Percentiles rank a stretch among this genome's conserved stretches.
phyloP scores from a whole-genome alignment of 805 yeast genomes.

The Saccharomyces paradoxus region DNA sequence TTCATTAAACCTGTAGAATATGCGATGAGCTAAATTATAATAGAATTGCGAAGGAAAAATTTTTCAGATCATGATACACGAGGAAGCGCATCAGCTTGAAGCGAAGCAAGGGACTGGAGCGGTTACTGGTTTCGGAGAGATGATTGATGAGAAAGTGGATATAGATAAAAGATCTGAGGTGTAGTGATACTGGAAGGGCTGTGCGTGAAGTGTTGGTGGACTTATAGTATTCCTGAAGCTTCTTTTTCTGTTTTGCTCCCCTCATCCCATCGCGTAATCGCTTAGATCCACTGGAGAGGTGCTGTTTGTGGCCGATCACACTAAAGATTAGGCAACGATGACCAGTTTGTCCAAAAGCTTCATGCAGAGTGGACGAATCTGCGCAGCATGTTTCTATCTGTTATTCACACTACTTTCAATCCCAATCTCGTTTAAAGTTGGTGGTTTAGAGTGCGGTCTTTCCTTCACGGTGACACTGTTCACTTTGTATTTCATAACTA shows the following conservation, averaged over 20 bases:
- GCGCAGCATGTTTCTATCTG: slow-evolving; percentile 54
- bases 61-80: slow-evolving; percentile 11
- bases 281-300: background rate
- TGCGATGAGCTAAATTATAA: slow-evolving; percentile 10
- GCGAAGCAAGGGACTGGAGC: background rate
- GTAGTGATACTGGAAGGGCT: background rate
- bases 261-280: background rate
- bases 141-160: background rate
- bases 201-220: background rate
- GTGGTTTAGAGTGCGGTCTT: slow-evolving; percentile 84
- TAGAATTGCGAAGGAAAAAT: slow-evolving; percentile 3
- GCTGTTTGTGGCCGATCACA: background rate
- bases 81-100: background rate
- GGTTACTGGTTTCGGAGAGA: background rate
- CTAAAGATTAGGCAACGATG: background rate
- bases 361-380: slow-evolving; percentile 21
- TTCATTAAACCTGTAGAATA: background rate
- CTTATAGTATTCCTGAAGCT: background rate
- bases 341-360: slow-evolving; percentile 12
- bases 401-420: slow-evolving; percentile 68
- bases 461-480: slow-evolving; percentile 72
- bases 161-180: background rate
- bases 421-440: slow-evolving; percentile 89
- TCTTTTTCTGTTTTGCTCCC: background rate
- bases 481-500: slow-evolving; percentile 58